Base-by-base conservation (phyloP, 139 green algal genomes). In the Chlamydomonas sphaeroides region DNA sequence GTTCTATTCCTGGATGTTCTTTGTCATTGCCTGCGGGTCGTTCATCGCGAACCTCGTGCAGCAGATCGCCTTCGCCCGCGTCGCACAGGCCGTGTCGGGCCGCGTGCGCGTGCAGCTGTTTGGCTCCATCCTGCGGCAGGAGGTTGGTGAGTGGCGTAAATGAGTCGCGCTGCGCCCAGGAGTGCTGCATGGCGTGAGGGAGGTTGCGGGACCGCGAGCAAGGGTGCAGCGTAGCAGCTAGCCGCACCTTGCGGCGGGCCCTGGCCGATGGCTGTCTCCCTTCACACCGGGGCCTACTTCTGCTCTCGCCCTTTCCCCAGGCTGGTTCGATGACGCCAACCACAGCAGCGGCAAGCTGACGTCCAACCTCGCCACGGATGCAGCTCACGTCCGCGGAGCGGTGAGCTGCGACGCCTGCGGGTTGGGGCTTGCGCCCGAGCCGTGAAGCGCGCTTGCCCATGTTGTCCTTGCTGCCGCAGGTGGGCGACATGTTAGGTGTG, bases 1-100 rank as follows among this genome's bases (percentile, higher is more conserved):
- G 23, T 91, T 90, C 81, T 95, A 91, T 87, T 86, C 63, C 68
- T 79, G 89, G n/a, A 89, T 94, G 33, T 96, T 97, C 78, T 88
- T 90, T 48, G 84, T 86, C 32, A 90, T 96, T n/a, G 94, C 89
- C 0, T 68, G 84, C 3, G 89, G 71, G 11, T 74, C 85, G 21
- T 65, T 96, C 33, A 38, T 94, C 0, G 32, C 74, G 0, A 67
- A 87, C 3, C 8, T 85, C 26, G 32, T 87, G 48, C 89, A 92
- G 90, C 68, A 79, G 35, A 87, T 85, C 28, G 68, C 68, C 25
- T 94, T 95, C 53, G 86, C 76, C 65, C 79, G 86, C 56, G 91
- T 94, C 84, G 92, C 91, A 0, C 85, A 92, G 71, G 87, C 78
- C 45, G 91, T 96, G 85, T 86, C 89, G 14, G 68, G 70, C 25